Percentiles rank a stretch among this genome's conserved stretches.
These are phyloP conservation scores for Phytophthora idaei DNA, from an alignment of 352 stramenopile genomes.

Conservation along the genomic window DNA sequence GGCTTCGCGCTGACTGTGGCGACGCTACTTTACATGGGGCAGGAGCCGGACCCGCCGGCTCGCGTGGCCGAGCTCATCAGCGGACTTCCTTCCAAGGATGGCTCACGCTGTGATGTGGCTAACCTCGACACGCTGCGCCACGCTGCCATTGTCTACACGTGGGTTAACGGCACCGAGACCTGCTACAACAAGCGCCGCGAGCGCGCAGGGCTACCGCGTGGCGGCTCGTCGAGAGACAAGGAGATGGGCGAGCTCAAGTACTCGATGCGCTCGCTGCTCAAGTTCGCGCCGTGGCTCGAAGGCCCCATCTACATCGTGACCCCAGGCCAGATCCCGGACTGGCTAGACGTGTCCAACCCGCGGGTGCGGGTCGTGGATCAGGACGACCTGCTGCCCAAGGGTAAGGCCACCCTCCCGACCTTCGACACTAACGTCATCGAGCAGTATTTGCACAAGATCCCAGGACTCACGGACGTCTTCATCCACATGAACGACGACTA, in stretches of 20 bases:
- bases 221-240: constrained; percentile 77
- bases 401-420: constrained; percentile 60
- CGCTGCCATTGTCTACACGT: constrained; percentile 85
- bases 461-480: constrained; percentile 84
- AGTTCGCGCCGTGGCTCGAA: constrained; percentile 80
- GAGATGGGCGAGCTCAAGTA: constrained; percentile 90
- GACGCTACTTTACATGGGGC: constrained; percentile 55
- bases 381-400: constrained; percentile 72
- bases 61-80: constrained; percentile 58
- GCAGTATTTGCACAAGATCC: constrained; percentile 88
- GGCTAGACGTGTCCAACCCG: constrained; percentile 72
- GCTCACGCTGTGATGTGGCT: constrained; percentile 58
- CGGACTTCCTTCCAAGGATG: constrained; percentile 35
- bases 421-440: constrained; percentile 89
- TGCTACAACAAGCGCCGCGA: constrained; percentile 77
- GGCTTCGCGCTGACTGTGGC: constrained; percentile 45
- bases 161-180: constrained; percentile 81
- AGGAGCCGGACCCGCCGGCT: constrained; percentile 54
- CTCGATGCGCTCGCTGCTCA: constrained; percentile 80
- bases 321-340: constrained; percentile 80
- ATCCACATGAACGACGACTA: constrained; percentile 93
- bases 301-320: constrained; percentile 87
- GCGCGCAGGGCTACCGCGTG: constrained; percentile 53
- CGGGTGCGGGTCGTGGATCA: constrained; percentile 79
- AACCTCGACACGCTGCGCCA: constrained; percentile 70